Percentiles rank a stretch among this genome's conserved stretches.
Evolutionary conservation across 179 eudicot genomes (phyloP).

Genomic region (Camellia oleifera): DNA sequence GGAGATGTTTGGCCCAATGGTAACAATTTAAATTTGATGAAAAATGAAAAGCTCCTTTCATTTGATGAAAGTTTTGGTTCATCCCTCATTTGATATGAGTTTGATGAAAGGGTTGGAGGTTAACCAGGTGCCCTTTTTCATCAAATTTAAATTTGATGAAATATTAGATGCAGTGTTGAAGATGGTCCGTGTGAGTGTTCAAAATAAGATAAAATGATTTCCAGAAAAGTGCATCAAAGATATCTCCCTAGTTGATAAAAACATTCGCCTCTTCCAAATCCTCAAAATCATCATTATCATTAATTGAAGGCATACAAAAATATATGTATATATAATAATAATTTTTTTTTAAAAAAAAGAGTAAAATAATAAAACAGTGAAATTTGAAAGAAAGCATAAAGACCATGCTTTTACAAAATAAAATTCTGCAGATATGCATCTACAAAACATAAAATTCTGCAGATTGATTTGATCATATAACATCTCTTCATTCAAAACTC

Average conservation of each 20-base stretch:
- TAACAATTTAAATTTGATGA: too few species aligned
- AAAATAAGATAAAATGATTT: background rate
- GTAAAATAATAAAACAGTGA: background rate
- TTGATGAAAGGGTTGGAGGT: too few species aligned
- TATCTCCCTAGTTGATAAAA: background rate
- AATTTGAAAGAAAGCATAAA: background rate
- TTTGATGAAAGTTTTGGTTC: too few species aligned
- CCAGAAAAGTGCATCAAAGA: background rate
- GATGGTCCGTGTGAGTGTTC: background rate
- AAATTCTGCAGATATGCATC: background rate
- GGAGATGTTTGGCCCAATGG: too few species aligned
- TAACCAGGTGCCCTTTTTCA: too few species aligned
- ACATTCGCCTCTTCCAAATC: background rate
- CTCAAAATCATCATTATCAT: background rate
- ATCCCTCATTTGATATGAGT: too few species aligned
- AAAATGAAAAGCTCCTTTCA: too few species aligned
- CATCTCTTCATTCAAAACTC: background rate
- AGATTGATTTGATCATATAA: background rate
- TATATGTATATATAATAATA: too few species aligned
- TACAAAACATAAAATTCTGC: background rate
- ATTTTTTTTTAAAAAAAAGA: too few species aligned
- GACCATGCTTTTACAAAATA: background rate
- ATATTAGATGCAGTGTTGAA: too few species aligned
- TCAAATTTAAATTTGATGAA: too few species aligned
- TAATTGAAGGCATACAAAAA: too few species aligned